These are phyloP conservation scores for Diaporthe ampelina DNA, from an alignment of 2,329 filamentous ascomycete species.

Conservation along the genomic window DNA sequence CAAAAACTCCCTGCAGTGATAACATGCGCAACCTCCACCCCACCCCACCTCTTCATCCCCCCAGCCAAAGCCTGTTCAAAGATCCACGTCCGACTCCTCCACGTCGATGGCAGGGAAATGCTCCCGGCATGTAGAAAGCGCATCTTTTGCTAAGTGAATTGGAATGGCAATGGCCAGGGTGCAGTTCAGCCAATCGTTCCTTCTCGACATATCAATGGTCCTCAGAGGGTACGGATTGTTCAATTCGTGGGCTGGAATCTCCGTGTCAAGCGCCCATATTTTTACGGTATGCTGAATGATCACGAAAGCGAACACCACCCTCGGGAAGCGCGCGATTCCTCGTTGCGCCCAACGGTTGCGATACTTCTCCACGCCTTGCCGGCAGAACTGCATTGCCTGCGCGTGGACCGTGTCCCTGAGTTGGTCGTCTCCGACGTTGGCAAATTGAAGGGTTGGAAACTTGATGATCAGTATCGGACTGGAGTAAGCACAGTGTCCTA, in stretches of 20 bases:
- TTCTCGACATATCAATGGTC: slow-evolving; percentile 50
- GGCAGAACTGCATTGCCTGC: slow-evolving; percentile 33
- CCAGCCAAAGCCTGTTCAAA: slow-evolving; percentile 33
- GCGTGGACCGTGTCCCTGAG: slow-evolving; percentile 4
- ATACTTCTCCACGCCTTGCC: slow-evolving; percentile 41
- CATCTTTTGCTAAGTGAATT: slow-evolving; percentile 50
- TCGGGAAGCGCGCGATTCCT: slow-evolving; percentile 43
- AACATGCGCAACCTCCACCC: no score
- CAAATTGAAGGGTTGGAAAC: slow-evolving; percentile 3
- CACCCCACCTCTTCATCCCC: no score
- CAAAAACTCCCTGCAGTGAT: background rate
- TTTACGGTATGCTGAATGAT: slow-evolving; percentile 64
- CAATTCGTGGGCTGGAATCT: background rate
- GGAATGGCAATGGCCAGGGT: slow-evolving; percentile 53
- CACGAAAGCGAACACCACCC: slow-evolving; percentile 58
- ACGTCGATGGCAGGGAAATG: slow-evolving; percentile 28
- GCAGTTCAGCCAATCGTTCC: slow-evolving; percentile 53
- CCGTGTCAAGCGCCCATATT: slow-evolving; percentile 59
- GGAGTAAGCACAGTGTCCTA: slow-evolving; percentile 40
- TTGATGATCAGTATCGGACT: slow-evolving; percentile 38
- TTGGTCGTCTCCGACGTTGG: background rate
- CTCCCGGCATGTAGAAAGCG: slow-evolving; percentile 42
- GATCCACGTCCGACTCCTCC: slow-evolving; percentile 45
- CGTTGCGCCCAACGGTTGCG: slow-evolving; percentile 30
- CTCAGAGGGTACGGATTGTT: slow-evolving; percentile 47